A percentile compares a stretch with the other conserved stretches of the same genome.
Evolutionary conservation across 352 stramenopile species (phyloP).

Genomic region (Pythium aristosporum): DNA sequence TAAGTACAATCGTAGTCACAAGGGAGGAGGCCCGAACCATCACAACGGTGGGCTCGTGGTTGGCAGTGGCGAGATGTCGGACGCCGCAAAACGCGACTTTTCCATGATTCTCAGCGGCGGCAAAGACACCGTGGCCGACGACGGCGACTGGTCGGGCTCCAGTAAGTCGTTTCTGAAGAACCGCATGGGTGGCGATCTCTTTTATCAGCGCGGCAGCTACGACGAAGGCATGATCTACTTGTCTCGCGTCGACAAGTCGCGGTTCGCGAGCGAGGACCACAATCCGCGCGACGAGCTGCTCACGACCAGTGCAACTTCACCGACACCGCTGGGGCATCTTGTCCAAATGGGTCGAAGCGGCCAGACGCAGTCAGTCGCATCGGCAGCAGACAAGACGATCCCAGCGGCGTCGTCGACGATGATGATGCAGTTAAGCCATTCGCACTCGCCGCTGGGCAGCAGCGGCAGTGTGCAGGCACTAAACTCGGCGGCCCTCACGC

Average conservation of each 20-base stretch:
- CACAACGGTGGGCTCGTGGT: background rate
- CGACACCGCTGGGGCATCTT: constrained; percentile 50
- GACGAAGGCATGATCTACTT: constrained; percentile 87
- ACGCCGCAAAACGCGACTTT: constrained; percentile 50
- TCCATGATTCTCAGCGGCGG: constrained; percentile 51
- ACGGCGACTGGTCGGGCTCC: constrained; percentile 1
- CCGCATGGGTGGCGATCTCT: constrained; percentile 66
- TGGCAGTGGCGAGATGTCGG: constrained; percentile 29
- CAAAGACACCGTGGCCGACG: constrained; percentile 12
- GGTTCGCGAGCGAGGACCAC: constrained; percentile 54
- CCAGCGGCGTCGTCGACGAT: background rate
- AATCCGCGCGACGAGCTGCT: constrained; percentile 60
- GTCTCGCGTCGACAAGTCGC: constrained; percentile 72
- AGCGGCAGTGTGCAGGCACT: background rate
- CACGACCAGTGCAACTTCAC: constrained; percentile 36
- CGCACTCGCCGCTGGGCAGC: background rate
- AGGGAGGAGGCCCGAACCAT: constrained; percentile 25
- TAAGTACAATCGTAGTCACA: constrained; percentile 46
- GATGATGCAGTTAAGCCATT: constrained; percentile 8
- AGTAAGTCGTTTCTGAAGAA: constrained; percentile 25
- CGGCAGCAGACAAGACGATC: constrained; percentile 1
- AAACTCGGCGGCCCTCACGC: constrained; percentile 33
- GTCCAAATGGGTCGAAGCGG: constrained; percentile 36
- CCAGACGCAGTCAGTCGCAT: constrained; percentile 19
- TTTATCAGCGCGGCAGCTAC: constrained; percentile 84